Conservation (phyloP, 78 protist genomes). For the Cavenderia fasciculata region DNA sequence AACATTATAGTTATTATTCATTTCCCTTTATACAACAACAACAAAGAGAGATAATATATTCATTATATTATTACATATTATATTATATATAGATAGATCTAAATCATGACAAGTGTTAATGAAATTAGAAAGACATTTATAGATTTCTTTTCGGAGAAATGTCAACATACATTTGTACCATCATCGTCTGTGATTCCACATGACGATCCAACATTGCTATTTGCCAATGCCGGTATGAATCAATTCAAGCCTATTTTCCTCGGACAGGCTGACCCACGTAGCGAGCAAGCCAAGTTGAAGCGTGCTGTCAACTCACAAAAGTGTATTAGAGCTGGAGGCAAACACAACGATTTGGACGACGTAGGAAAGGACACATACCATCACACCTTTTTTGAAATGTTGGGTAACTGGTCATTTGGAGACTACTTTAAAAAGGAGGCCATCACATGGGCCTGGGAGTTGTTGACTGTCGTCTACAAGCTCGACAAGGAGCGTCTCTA, state of each 20-base stretch:
- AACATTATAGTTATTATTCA: too few relatives aligned
- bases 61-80: too few relatives aligned
- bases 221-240: conserved; percentile 99
- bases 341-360: conserved; percentile 99
- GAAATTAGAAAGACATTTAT: conserved; percentile 92
- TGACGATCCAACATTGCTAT: conserved; percentile 98
- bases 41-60: too few relatives aligned
- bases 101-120: conserved; percentile 32
- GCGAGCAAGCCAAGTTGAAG: conserved; percentile 86
- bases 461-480: conserved; percentile 92
- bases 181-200: conserved; percentile 93
- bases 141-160: conserved; percentile 86
- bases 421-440: conserved; percentile 98
- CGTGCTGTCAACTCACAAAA: conserved; percentile 97
- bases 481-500: conserved; percentile 91
- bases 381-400: conserved; percentile 99
- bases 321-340: conserved; percentile 99
- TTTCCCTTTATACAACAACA: too few relatives aligned
- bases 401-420: conserved; percentile 98
- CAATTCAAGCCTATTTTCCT: conserved; percentile 98
- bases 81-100: too few relatives aligned
- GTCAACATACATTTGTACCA: conserved; percentile 86
- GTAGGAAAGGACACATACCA: conserved; percentile 96
- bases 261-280: conserved; percentile 93
- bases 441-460: conserved; percentile 95